These are phyloP conservation scores for Cyclostephanos tholiformis DNA, from an alignment of 108 stramenopile species.

Conservation along the genomic window DNA sequence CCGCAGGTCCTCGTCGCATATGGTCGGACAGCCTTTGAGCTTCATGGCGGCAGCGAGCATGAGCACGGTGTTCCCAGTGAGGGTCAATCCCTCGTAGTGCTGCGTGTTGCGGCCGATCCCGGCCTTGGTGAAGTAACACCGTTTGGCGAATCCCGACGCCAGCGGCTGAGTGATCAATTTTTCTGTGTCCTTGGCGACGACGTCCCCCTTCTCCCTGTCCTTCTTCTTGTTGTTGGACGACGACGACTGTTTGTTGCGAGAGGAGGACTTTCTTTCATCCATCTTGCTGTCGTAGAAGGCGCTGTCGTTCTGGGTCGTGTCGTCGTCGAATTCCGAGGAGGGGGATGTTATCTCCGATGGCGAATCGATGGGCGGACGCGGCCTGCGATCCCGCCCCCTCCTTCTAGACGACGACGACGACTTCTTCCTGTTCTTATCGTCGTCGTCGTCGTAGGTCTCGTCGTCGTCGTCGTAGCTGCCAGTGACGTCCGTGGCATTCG, in stretches of 20 bases:
- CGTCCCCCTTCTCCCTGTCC: conserved; percentile 5
- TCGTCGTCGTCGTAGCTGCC: conserved; percentile 33
- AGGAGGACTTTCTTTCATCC: conserved; percentile 11
- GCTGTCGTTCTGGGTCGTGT: conserved; percentile 22
- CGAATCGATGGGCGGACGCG: conserved; percentile 17
- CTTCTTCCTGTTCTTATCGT: conserved; percentile 7
- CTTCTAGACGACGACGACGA: conserved; percentile 4
- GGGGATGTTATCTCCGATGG: conserved; percentile 11
- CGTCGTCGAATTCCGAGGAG: conserved; percentile 32
- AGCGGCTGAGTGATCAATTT: conserved; percentile 59
- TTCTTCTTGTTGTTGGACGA: conserved; percentile 12
- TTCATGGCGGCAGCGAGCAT: conserved; percentile 90
- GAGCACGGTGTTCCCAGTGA: conserved; percentile 84
- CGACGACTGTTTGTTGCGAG: neutral
- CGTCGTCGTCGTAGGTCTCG: conserved; percentile 31
- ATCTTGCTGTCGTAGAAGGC: conserved; percentile 9
- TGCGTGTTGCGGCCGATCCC: conserved; percentile 82
- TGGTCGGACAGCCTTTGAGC: conserved; percentile 88
- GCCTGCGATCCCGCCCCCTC: conserved; percentile 29
- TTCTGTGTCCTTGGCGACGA: conserved; percentile 15
- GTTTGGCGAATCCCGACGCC: conserved; percentile 80
- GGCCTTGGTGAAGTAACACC: conserved; percentile 88
- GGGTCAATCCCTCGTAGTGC: conserved; percentile 86
- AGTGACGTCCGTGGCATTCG: conserved; percentile 36
- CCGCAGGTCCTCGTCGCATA: conserved; percentile 90